Evolutionary conservation across 169 alveolate species (phyloP).

Genomic region (Eimeria acervulina): DNA sequence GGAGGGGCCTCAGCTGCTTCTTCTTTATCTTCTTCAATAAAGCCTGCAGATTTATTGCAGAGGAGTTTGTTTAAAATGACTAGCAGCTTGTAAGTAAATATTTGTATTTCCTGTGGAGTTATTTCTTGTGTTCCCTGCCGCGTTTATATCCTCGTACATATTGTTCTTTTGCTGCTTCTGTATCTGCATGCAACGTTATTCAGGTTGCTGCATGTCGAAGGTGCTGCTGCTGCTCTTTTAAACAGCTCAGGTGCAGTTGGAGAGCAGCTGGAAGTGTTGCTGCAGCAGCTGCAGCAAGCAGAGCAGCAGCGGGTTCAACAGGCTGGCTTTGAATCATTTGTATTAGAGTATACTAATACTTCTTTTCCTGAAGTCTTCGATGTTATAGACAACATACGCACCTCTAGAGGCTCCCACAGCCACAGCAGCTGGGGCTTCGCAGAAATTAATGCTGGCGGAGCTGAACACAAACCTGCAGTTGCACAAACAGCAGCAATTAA

Average conservation of each 20-base stretch:
- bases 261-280: constrained; percentile 76
- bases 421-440: constrained; percentile 90
- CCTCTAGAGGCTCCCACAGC: constrained; percentile 84
- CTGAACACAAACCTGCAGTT: constrained; percentile 76
- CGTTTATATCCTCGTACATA: no score
- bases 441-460: constrained; percentile 73
- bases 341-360: constrained; percentile 76
- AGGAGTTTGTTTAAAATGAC: constrained; percentile 66
- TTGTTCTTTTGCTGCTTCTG: no score
- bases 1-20: constrained; percentile 82
- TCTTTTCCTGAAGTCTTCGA: constrained; percentile 84
- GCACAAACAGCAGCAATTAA: constrained; percentile 85
- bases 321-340: constrained; percentile 85
- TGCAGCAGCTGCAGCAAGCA: constrained; percentile 69
- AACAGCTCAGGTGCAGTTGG: constrained; percentile 82
- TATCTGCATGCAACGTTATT: no score
- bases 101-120: not conserved
- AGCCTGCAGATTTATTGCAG: constrained; percentile 85
- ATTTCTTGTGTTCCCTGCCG: no score
- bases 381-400: constrained; percentile 83
- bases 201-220: constrained; percentile 83
- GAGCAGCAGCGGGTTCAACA: constrained; percentile 85
- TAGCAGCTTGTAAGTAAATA: not conserved
- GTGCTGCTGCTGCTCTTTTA: constrained; percentile 82
- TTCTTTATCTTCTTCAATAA: constrained; percentile 77